These are phyloP conservation scores for Gossypium turneri DNA, from an alignment of 345 rosid species.

Conservation along the genomic window DNA sequence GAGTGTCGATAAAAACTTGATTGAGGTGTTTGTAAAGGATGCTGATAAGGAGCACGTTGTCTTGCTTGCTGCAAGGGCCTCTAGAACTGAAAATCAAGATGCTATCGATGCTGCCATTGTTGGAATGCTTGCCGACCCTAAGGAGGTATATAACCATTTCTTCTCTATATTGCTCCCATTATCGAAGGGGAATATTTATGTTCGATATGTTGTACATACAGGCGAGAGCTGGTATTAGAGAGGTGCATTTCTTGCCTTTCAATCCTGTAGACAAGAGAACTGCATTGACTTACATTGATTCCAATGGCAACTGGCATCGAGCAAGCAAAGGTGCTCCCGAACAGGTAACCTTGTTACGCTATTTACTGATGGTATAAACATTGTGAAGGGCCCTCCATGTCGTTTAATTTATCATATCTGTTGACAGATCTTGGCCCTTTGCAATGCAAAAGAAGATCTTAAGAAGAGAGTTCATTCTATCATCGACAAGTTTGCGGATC, in stretches of 20 bases:
- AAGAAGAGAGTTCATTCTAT: conserved; percentile 53
- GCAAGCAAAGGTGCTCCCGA: conserved; percentile 95
- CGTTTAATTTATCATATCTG: background rate
- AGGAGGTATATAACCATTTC: conserved; percentile 44
- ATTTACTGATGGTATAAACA: background rate
- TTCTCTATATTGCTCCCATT: background rate
- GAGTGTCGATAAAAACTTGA: conserved; percentile 30
- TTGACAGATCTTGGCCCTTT: conserved; percentile 52
- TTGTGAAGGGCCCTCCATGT: background rate
- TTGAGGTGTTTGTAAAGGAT: conserved; percentile 69
- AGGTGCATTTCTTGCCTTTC: conserved; percentile 39
- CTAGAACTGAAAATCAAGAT: conserved; percentile 65
- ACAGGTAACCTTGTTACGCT: conserved; percentile 41
- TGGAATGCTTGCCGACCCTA: conserved; percentile 83
- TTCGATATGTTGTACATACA: conserved; percentile 18
- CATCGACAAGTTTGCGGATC: conserved; percentile 73
- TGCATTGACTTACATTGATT: conserved; percentile 32
- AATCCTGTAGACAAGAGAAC: background rate
- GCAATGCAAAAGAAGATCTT: conserved; percentile 53
- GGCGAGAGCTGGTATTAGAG: conserved; percentile 75
- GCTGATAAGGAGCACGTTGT: conserved; percentile 61
- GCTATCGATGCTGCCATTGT: conserved; percentile 89
- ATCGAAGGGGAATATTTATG: background rate
- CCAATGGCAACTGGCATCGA: conserved; percentile 69
- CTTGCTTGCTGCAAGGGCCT: conserved; percentile 64